A percentile compares a stretch with the other conserved stretches of the same genome.
phyloP scores from a whole-genome alignment of 257 asterid species.

The Fraxinus quadrangulata region DNA sequence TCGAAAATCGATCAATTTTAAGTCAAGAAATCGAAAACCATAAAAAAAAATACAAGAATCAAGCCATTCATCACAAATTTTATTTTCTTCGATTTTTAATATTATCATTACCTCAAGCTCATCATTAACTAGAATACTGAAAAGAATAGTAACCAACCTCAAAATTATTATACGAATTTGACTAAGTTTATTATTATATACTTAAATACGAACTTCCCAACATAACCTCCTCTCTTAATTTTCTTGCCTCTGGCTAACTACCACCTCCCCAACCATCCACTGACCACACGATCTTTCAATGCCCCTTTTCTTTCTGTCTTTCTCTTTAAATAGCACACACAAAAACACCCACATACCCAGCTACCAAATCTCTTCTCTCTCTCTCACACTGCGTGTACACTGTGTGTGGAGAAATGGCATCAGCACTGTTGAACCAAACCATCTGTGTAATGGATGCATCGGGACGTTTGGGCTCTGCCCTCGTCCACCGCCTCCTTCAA shows the following conservation, averaged over 20 bases:
- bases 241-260: constrained; percentile 30
- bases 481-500: constrained; percentile 67
- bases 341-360: neutral
- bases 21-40: no score
- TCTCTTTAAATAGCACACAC: constrained; percentile 32
- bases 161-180: no score
- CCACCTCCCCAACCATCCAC: constrained; percentile 60
- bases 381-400: neutral
- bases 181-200: no score
- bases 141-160: no score
- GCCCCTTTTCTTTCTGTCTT: constrained; percentile 26
- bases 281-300: constrained; percentile 59
- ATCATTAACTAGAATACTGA: no score
- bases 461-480: constrained; percentile 68
- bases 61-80: no score
- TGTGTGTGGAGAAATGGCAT: constrained; percentile 31
- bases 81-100: no score
- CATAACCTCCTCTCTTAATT: neutral
- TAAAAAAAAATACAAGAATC: no score
- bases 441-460: constrained; percentile 97
- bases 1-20: no score
- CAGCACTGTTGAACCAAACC: constrained; percentile 42
- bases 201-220: neutral
- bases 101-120: no score
- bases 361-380: neutral